These are phyloP conservation scores for Cystofilobasidium macerans DNA, from an alignment of 768 basidiomycete genomes.

Conservation along the genomic window DNA sequence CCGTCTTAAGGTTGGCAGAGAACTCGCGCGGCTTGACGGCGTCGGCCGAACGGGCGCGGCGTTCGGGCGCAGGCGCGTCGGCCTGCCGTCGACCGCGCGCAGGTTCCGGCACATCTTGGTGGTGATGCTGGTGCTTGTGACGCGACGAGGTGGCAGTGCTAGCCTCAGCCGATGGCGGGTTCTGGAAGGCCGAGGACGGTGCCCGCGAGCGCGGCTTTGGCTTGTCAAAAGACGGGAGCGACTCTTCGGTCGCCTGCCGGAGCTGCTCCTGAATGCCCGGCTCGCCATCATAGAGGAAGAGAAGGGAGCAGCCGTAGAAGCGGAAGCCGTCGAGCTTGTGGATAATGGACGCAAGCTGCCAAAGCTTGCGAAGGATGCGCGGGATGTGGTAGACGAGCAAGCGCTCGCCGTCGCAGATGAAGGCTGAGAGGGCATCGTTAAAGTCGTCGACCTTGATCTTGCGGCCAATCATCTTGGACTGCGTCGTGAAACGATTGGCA, in stretches of 20 bases:
- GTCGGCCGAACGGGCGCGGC: constrained; percentile 23
- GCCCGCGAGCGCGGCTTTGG: not conserved
- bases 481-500: constrained; percentile 72
- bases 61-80: constrained; percentile 1
- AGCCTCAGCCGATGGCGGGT: no score
- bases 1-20: constrained; percentile 5
- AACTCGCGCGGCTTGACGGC: constrained; percentile 12
- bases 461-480: constrained; percentile 93
- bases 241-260: constrained; percentile 24
- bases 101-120: constrained; percentile 23
- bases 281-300: constrained; percentile 97
- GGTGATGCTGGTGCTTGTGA: constrained; percentile 24
- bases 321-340: constrained; percentile 84
- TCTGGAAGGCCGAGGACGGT: no score
- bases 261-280: constrained; percentile 62
- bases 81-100: constrained; percentile 10
- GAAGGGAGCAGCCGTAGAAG: constrained; percentile 93
- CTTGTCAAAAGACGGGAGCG: constrained; percentile 2
- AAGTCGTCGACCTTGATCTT: constrained; percentile 81
- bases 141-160: no score
- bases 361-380: constrained; percentile 74
- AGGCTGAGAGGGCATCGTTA: constrained; percentile 64
- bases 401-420: constrained; percentile 70
- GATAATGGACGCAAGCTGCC: constrained; percentile 84
- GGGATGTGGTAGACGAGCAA: constrained; percentile 89